Evolutionary conservation across 352 stramenopile species (phyloP), one percentile per base, ranked within the genome.

Genomic region (Pythium volutum): DNA sequence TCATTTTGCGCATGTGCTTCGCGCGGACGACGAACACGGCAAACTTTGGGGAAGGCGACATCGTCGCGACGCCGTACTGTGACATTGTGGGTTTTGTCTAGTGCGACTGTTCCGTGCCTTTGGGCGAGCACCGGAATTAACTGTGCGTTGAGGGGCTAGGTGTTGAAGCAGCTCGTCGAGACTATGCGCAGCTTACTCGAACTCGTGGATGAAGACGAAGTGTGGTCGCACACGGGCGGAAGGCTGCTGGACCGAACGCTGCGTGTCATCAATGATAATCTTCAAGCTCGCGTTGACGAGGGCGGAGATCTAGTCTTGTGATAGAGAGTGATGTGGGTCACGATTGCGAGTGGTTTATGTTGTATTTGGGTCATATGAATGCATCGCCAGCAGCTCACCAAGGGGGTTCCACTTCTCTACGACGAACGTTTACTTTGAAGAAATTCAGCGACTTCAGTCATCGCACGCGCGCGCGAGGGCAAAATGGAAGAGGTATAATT

Each of bases 401-500:
- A n/a, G n/a, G 11, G 48, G 48, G 39, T 48, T 54, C 58, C 58
- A 52, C 48, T 64, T 65, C 49, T 65, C 58, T 65, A 65, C 48
- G 58, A 55, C 47, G 39, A 66, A 49, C 34, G 15, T 59, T 34
- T 47, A 59, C 50, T 55, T 64, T 48, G 53, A 60, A 43, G 53
- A 51, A 29, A 52, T 26, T 47, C 47, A 15, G 14, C 58, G 62
- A 64, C 55, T 64, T 60, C 62, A 57, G 43, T 57, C 55, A 69
- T 69, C 62, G 48, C 50, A 56, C 29, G 47, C 46, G 34, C 45
- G 48, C 51, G 33, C 46, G 36, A 54, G 55, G 53, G 53, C 66
- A 71, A 66, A 71, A 43, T 45, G 54, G 25, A 64, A 51, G 54
- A 62, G 57, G 46, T 62, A 70, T 71, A 89, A 74, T 87, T 79